Base-by-base conservation (phyloP, 169 alveolate species). In the Plasmodium chabaudi region DNA sequence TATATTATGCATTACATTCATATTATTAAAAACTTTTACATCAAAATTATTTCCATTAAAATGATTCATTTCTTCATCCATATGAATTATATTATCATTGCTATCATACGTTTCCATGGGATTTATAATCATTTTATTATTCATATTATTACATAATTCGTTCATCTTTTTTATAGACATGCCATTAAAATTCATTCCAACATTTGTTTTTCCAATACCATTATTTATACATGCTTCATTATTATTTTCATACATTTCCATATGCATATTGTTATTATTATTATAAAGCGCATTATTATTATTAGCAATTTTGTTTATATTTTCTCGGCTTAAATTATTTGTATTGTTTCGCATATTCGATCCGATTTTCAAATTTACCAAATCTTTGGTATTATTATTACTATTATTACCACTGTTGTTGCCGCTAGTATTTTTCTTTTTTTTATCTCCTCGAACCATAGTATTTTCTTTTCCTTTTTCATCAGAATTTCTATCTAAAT, bases 91-190 rank as follows among this genome's bases (percentile, higher is more conserved):
- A 46, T 57, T 75, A 12, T 75, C 88, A 75, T 75, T 63, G 56
- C 63, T 75, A 63, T 75, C 88, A 63, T 13, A 75, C 17, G 47
- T 10, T 12, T 75, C 65, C 2, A 23, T 3, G 25, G 17, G 27
- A 17, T 56, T 51, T 19, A 46, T 7, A 69, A 25, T 27, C 59
- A 75, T 27, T 75, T 75, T 75, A 53, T 23, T 75, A 57, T 64
- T 59, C 17, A 72, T 63, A 49, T 27, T 72, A 53, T 71, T 71
- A 21, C 61, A 56, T 17, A 49, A 47, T 19, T 63, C 88, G 19
- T 75, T 75, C 71, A 63, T 75, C 63, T 57, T 75, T 21, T 56
- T 55, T 5, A 64, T 67, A 10, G 88, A 65, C 17, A 27, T 63
- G 27, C 55, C 27, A 65, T 13, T 55, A 47, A 47, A 61, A 42